A percentile compares a stretch with the other conserved stretches of the same genome.
These are phyloP conservation scores for Aegilops longissima DNA, from an alignment of 176 grass and related monocot genomes.

Conservation along the genomic window DNA sequence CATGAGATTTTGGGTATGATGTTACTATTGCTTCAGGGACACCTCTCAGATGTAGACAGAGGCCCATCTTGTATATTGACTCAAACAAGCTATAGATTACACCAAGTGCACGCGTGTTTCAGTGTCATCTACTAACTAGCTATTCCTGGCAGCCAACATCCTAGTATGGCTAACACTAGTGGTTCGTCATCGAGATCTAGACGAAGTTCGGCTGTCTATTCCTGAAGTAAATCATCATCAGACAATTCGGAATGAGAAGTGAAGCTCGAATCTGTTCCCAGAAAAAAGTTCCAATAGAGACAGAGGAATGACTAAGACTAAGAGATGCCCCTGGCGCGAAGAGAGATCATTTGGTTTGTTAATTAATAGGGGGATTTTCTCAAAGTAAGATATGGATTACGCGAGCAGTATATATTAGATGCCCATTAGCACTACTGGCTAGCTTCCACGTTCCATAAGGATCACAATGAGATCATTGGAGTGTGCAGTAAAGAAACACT, in stretches of 20 bases:
- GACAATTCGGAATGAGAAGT: not conserved
- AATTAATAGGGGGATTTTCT: conserved; percentile 3
- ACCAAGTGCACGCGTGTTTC: conserved; percentile 4
- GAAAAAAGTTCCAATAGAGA: conserved; percentile 28
- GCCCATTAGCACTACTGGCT: not conserved
- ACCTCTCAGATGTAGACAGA: not conserved
- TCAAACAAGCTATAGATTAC: not conserved
- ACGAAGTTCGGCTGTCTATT: not conserved
- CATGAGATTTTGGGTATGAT: not conserved
- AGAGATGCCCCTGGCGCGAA: not conserved
- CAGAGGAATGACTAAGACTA: not conserved
- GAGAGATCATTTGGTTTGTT: not conserved
- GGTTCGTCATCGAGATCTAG: conserved; percentile 4
- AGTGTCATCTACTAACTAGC: conserved; percentile 6
- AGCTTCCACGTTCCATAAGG: conserved; percentile 1
- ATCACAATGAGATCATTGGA: not conserved
- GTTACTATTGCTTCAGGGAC: not conserved
- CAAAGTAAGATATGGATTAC: conserved; percentile 17
- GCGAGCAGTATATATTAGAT: conserved; percentile 31
- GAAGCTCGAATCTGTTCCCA: not conserved
- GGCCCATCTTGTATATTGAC: not conserved
- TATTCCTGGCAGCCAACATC: not conserved
- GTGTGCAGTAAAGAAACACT: not conserved
- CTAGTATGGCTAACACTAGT: not conserved
- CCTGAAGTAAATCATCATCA: not conserved